Conservation (phyloP, 2,329 filamentous ascomycete species). For the Alternaria angustiovoidea region DNA sequence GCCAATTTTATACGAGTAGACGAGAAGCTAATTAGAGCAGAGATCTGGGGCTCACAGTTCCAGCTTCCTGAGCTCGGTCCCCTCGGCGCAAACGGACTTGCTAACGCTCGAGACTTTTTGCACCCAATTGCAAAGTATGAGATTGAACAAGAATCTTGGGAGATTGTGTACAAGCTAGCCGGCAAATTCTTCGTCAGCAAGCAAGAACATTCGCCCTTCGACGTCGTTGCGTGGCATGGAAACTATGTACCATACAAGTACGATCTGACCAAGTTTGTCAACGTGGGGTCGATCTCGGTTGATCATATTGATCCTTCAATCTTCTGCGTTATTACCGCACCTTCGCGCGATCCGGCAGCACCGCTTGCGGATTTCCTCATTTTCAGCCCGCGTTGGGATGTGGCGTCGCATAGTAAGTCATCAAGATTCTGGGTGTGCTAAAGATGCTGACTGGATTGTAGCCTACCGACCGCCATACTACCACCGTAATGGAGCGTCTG, state of each 20-base stretch:
- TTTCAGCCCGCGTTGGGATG: constrained; percentile 71
- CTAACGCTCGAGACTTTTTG: constrained; percentile 70
- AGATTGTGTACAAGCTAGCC: constrained; percentile 63
- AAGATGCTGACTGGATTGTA: constrained; percentile 4
- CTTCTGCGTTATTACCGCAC: constrained; percentile 72
- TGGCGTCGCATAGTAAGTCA: constrained; percentile 59
- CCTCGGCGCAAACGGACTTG: constrained; percentile 51
- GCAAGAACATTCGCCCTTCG: constrained; percentile 77
- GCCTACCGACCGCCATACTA: constrained; percentile 62
- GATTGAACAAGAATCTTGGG: constrained; percentile 53
- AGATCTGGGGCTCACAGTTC: constrained; percentile 52
- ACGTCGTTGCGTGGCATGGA: constrained; percentile 82
- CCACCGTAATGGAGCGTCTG: constrained; percentile 71
- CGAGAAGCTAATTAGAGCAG: constrained; percentile 23
- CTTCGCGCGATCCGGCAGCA: constrained; percentile 65
- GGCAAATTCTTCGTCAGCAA: constrained; percentile 70
- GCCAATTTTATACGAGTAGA: not conserved
- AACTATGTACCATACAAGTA: constrained; percentile 81
- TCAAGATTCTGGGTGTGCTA: not conserved
- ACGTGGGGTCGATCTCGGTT: constrained; percentile 74
- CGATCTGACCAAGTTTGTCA: constrained; percentile 79
- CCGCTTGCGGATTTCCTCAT: constrained; percentile 72
- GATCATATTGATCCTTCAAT: constrained; percentile 83
- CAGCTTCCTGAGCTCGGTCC: constrained; percentile 51
- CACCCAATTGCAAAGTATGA: constrained; percentile 74